Percentiles rank a stretch among this genome's conserved stretches.
Conservation (phyloP, 441 rosid genomes). For the Biscutella auriculata region DNA sequence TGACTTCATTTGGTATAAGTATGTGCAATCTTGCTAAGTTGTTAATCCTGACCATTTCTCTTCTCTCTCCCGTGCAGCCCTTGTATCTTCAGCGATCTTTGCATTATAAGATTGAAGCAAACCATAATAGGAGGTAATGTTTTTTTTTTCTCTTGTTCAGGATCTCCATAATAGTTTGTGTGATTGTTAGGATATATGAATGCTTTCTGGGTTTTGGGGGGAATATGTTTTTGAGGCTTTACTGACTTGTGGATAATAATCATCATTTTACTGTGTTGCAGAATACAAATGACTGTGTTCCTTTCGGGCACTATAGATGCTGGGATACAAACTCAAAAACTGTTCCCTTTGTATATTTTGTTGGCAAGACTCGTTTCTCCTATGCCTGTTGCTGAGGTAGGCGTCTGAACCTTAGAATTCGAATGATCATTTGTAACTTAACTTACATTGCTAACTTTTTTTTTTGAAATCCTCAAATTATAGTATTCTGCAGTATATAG, state of each 20-base stretch:
- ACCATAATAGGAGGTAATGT: constrained; percentile 56
- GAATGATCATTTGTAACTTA: constrained; percentile 1
- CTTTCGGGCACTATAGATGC: constrained; percentile 38
- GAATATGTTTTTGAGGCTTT: background rate
- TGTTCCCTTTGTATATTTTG: constrained; percentile 67
- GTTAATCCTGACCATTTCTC: constrained; percentile 1
- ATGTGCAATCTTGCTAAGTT: background rate
- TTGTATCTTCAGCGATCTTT: constrained; percentile 76
- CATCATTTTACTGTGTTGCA: constrained; percentile 18
- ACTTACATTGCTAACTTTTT: constrained; percentile 21
- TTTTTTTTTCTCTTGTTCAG: background rate
- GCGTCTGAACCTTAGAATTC: background rate
- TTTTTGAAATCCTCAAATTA: constrained; percentile 27
- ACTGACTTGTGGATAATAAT: constrained; percentile 5
- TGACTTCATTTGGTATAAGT: background rate
- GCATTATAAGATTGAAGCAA: constrained; percentile 71
- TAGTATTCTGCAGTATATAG: constrained; percentile 87
- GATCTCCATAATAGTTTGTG: background rate
- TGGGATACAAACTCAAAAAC: constrained; percentile 35
- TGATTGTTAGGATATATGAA: background rate
- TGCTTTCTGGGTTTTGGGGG: background rate
- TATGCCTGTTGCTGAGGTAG: constrained; percentile 52
- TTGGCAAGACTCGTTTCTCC: constrained; percentile 70
- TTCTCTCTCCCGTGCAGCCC: constrained; percentile 40
- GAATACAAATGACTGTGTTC: constrained; percentile 67